Evolutionary conservation across 257 asterid species (phyloP), one percentile per base, ranked within the genome.

Genomic region (Plectranthus barbatus): DNA sequence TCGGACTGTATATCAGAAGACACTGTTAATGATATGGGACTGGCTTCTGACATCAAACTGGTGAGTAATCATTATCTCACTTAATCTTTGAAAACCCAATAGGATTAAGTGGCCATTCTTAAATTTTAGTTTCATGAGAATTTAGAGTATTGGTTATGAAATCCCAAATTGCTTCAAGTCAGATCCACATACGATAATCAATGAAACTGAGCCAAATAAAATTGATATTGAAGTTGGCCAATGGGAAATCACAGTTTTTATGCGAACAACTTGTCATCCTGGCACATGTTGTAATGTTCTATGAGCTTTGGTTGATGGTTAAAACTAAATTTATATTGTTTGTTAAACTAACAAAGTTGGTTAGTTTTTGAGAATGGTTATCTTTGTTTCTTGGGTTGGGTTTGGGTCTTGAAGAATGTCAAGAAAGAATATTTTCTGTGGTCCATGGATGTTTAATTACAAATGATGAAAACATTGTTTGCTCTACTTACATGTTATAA

Each of bases 1-100:
- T 82, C 83, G 4, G 77, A 75, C 66, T 90, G 97, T 72, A 61
- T 82, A 62, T 67, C 86, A 15, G 85, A 77, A 63, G 68, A 76
- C 62, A 64, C 83, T 46, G 14, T 54, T 54, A 74, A 21, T 57
- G 78, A 78, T 64, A 57, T 75, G 80, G 80, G 81, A 39, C 67
- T 73, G 54, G 70, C 67, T 55, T 20, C 62, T 66, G 81, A 81
- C 59, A 69, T 77, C 52, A 68, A 83, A 64, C 24, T 77, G 82
- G 95, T 86, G 78, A 75, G 86, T 62, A 33, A 17, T 69, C 49
- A 23, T 10, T 71, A 40, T 42, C 50, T n/a, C 33, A 21, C 4
- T 21, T 5, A 6, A 20, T 46, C 60, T 19, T 56, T 34, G 6
- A 9, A 42, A 42, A 42, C 13, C 49, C 11, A 20, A 34, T 39